Conservation (phyloP, 2,329 filamentous ascomycete genomes). For the Berkeleyomyces rouxiae region DNA sequence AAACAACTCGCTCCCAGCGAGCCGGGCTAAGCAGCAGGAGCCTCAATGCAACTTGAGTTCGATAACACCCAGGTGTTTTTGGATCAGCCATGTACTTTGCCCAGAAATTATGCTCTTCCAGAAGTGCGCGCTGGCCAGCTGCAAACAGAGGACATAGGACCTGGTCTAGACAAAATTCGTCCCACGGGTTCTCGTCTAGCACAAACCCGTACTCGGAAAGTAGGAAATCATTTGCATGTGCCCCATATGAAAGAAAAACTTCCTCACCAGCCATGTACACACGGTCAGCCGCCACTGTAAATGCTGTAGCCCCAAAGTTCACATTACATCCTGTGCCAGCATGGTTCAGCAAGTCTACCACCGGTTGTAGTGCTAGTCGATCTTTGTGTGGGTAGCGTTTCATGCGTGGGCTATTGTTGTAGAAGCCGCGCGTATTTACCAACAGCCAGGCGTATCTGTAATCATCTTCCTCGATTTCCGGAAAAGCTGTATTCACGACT, state of each 20-base stretch:
- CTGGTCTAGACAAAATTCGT: conserved; percentile 32
- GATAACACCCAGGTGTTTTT: conserved; percentile 31
- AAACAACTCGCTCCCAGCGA: conserved; percentile 31
- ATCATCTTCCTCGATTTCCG: conserved; percentile 21
- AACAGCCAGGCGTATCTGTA: conserved; percentile 42
- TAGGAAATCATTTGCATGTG: conserved; percentile 55
- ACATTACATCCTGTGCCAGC: conserved; percentile 34
- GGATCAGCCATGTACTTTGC: conserved; percentile 35
- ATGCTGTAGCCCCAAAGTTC: conserved; percentile 32
- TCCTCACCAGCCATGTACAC: conserved; percentile 43
- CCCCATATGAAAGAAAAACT: conserved; percentile 52
- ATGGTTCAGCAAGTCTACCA: conserved; percentile 57
- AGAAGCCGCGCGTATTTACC: conserved; percentile 47
- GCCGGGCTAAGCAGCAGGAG: conserved; percentile 22
- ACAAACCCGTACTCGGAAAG: conserved; percentile 49
- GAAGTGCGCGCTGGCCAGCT: conserved; percentile 20
- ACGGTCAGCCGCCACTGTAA: conserved; percentile 35
- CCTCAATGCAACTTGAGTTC: conserved; percentile 37
- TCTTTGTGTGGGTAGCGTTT: conserved; percentile 32
- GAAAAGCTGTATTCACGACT: conserved; percentile 20
- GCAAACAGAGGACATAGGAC: conserved; percentile 27
- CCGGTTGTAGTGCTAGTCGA: conserved; percentile 52
- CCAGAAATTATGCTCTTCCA: conserved; percentile 32
- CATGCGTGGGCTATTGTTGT: conserved; percentile 33
- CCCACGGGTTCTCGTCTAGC: conserved; percentile 32